A percentile compares a stretch with the other conserved stretches of the same genome.
phyloP scores from a whole-genome alignment of 2,329 filamentous ascomycete species.

The Stagonosporopsis rhizophila region DNA sequence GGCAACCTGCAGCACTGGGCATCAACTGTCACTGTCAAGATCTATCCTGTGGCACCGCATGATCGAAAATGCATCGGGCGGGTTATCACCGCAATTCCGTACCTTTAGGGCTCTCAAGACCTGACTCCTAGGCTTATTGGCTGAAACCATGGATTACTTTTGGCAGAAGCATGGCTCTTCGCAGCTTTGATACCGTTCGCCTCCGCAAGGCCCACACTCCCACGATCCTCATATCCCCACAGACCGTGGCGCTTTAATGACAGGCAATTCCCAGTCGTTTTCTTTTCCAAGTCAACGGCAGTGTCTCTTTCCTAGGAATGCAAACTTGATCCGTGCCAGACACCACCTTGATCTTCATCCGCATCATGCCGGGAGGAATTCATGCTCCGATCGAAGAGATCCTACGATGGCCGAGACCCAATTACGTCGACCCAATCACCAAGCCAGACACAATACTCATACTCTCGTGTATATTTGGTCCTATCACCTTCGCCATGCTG shows the following conservation, averaged over 20 bases:
- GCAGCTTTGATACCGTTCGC: slow-evolving; percentile 3
- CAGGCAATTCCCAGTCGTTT: slow-evolving; percentile 25
- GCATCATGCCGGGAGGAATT: slow-evolving; percentile 42
- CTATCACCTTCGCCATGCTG: slow-evolving; percentile 32
- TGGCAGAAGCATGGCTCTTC: slow-evolving; percentile 10
- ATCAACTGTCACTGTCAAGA: slow-evolving; percentile 7
- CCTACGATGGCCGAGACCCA: slow-evolving; percentile 34
- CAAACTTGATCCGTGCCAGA: not conserved
- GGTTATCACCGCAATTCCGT: not conserved
- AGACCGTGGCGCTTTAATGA: slow-evolving; percentile 27
- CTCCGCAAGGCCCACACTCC: not conserved
- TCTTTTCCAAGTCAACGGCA: not conserved
- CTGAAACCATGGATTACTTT: slow-evolving; percentile 16
- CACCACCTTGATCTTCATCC: not conserved
- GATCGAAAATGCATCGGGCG: not conserved
- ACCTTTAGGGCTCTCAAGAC: not conserved
- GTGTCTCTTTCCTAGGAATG: not conserved
- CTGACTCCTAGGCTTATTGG: not conserved
- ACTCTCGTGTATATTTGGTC: slow-evolving; percentile 31
- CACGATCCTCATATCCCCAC: not conserved
- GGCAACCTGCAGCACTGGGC: not conserved
- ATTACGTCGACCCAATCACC: slow-evolving; percentile 32
- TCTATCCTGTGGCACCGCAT: not conserved
- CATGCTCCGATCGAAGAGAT: slow-evolving; percentile 36
- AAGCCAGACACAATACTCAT: slow-evolving; percentile 29